Evolutionary conservation across 306 rosid genomes (phyloP).

Genomic region (Vigna unguiculata): DNA sequence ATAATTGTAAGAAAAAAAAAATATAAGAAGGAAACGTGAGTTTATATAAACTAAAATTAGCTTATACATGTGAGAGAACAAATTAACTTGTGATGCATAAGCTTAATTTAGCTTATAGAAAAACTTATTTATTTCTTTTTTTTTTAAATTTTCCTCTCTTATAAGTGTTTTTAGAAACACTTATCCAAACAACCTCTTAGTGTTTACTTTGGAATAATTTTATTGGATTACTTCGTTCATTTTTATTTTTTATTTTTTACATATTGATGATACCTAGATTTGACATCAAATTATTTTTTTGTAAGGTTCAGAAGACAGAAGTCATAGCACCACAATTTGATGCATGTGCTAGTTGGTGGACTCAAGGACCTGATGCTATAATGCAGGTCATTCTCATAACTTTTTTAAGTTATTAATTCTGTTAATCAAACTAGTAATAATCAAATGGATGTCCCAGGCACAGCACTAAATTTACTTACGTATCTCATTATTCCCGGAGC

Average conservation of each 20-base stretch:
- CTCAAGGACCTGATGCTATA: conserved; percentile 93
- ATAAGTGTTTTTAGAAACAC: background rate
- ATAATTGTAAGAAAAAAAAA: background rate
- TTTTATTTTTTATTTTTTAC: background rate
- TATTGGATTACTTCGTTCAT: conserved; percentile 16
- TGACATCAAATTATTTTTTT: conserved; percentile 8
- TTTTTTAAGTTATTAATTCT: conserved; percentile 36
- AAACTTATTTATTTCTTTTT: no score
- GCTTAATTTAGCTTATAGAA: background rate
- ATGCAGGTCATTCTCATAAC: conserved; percentile 73
- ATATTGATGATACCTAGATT: conserved; percentile 35
- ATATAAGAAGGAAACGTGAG: background rate
- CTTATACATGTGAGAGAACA: no score
- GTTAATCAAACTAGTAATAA: conserved; percentile 24
- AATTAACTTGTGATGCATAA: no score
- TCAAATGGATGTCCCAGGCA: conserved; percentile 27
- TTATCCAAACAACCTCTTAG: no score
- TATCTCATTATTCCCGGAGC: conserved; percentile 2
- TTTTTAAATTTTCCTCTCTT: background rate
- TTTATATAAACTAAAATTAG: no score
- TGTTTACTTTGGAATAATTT: conserved; percentile 29
- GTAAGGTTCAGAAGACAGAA: conserved; percentile 55
- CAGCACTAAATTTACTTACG: conserved; percentile 5
- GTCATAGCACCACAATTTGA: conserved; percentile 84
- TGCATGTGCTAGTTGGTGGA: conserved; percentile 99